These are phyloP conservation scores for Coniochaeta pulveracea DNA, from an alignment of 2,329 filamentous ascomycete genomes.

Conservation along the genomic window DNA sequence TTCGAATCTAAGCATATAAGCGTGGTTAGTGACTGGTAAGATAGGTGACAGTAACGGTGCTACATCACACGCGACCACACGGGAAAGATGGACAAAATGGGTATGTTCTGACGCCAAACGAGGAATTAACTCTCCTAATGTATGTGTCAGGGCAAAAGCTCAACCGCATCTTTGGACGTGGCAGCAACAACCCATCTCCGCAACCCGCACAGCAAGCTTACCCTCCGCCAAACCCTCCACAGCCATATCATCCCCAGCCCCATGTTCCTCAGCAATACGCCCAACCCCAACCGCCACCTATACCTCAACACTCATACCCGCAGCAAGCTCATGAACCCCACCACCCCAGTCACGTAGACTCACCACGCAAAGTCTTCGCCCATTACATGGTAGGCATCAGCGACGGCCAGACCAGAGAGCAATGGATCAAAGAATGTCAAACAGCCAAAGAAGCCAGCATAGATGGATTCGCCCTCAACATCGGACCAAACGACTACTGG, in stretches of 20 bases:
- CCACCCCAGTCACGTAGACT: not conserved
- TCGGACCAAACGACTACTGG: conserved; percentile 21
- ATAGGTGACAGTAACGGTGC: no score
- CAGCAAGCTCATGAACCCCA: not conserved
- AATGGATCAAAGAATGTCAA: conserved; percentile 22
- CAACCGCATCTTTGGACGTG: conserved; percentile 1
- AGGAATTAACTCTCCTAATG: not conserved
- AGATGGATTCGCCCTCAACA: conserved; percentile 29
- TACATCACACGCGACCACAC: no score
- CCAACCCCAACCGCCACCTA: not conserved
- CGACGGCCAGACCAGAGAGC: conserved; percentile 14
- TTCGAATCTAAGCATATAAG: no score
- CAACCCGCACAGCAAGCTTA: no score
- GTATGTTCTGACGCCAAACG: not conserved
- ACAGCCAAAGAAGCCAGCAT: conserved; percentile 23
- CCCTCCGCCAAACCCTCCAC: no score
- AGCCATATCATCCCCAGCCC: no score
- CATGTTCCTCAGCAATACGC: not conserved
- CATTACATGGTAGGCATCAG: conserved; percentile 22
- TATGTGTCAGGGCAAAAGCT: not conserved
- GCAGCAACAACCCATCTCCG: not conserved
- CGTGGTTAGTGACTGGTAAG: no score
- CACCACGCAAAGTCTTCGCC: conserved; percentile 13
- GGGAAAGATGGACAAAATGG: not conserved
- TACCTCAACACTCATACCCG: no score